Evolutionary conservation across 1,139 yeast species (phyloP).

Genomic region (Yamadazyma taylorii): DNA sequence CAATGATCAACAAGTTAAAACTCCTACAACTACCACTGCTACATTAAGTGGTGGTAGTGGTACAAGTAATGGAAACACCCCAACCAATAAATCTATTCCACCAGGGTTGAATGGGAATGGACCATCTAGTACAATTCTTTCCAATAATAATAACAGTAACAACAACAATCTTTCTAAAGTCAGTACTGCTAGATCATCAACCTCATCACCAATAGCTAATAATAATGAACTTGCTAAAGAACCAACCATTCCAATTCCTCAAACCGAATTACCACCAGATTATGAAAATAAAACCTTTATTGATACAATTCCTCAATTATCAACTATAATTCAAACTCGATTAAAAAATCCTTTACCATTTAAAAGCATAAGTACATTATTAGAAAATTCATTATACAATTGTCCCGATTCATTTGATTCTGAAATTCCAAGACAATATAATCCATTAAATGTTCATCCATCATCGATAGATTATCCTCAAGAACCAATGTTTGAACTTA

Average conservation of each 20-base stretch:
- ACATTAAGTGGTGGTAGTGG: constrained; percentile 14
- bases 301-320: constrained; percentile 32
- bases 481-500: constrained; percentile 70
- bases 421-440: constrained; percentile 79
- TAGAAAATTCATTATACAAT: constrained; percentile 77
- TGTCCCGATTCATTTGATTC: constrained; percentile 95
- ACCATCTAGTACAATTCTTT: too few species aligned
- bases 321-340: constrained; percentile 34
- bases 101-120: constrained; percentile 23
- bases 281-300: constrained; percentile 25
- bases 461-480: constrained; percentile 91
- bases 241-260: constrained; percentile 12
- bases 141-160: too few species aligned
- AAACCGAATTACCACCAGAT: constrained; percentile 8
- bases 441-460: constrained; percentile 83
- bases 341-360: constrained; percentile 55
- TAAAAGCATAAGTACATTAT: constrained; percentile 52
- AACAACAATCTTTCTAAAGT: constrained; percentile 15
- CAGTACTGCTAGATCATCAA: constrained; percentile 13
- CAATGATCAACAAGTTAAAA: constrained; percentile 5
- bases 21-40: constrained; percentile 19
- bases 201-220: constrained; percentile 21
- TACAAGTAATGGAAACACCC: constrained; percentile 10
- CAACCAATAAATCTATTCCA: constrained; percentile 19
- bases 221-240: constrained; percentile 7